Evolutionary conservation across 83 land plant genomes (phyloP), one percentile per base, ranked within the genome.

Genomic region (Diphasiastrum complanatum): DNA sequence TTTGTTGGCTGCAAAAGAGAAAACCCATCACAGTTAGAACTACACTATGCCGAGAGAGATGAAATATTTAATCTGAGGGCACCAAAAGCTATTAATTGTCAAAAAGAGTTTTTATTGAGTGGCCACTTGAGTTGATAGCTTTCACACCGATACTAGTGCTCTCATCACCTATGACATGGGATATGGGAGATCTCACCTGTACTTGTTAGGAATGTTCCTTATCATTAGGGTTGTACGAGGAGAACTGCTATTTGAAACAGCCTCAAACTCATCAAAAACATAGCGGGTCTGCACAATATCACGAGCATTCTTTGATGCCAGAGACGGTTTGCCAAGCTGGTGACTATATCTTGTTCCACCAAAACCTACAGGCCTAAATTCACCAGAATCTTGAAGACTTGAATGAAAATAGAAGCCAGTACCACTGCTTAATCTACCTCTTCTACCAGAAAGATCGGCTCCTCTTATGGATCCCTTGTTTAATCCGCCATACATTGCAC

Each of bases 181-280:
- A n/a, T 43, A 12, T 2, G 33, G 28, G 1, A 59, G 20, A 28
- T 12, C 10, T 26, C 23, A 93, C 99, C 89, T 95, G 80, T 89
- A 89, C 60, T 95, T 95, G 73, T 95, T 95, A 50, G 99, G 97
- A 25, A 95, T 89, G 75, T 95, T 95, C 40, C 81, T 84, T 33
- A 95, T 95, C 99, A 95, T 95, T 24, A 95, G 83, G 1, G 99
- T 95, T 12, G 97, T 95, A 40, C 93, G 72, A 26, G 80, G 50
- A 70, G 71, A 53, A 58, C 56, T 48, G 48, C 34, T 24, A n/a
- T 55, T 30, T n/a, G 68, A 40, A 31, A 56, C 56, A 2, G 49
- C 68, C 45, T 69, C 79, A 12, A 22, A 71, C 47, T 82, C 81
- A 45, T 72, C 79, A 45, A 87, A 80, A 10, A 73, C 36, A 38